phyloP scores from a whole-genome alignment of 1,139 yeast species.

The Scheffersomyces stambukii region DNA sequence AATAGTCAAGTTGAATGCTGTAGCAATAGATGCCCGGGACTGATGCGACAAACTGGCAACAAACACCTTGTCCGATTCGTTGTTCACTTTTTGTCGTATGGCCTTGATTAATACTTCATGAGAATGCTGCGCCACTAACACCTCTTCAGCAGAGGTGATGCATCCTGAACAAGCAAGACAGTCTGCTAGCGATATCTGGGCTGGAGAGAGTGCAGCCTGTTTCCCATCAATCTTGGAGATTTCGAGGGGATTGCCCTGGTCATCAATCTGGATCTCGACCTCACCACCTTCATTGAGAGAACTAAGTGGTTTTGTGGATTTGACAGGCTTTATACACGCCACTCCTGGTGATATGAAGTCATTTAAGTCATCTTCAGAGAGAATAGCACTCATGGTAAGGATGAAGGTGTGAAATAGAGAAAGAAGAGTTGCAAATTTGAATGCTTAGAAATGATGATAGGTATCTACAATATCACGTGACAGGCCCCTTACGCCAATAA shows the following conservation, averaged over 20 bases:
- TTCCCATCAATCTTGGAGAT: constrained; percentile 58
- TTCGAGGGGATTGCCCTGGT: constrained; percentile 66
- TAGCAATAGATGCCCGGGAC: constrained; percentile 75
- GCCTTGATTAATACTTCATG: constrained; percentile 72
- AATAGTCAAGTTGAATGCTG: constrained; percentile 54
- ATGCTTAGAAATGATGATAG: no score
- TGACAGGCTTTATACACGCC: constrained; percentile 76
- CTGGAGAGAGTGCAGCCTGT: constrained; percentile 57
- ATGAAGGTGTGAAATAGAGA: neutral
- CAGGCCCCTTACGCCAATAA: no score
- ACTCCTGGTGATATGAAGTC: constrained; percentile 94
- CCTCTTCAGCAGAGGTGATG: constrained; percentile 94
- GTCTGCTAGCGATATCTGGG: constrained; percentile 85
- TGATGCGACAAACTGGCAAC: constrained; percentile 87
- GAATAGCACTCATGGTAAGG: constrained; percentile 68
- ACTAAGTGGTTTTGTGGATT: no score
- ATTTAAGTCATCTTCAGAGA: constrained; percentile 86
- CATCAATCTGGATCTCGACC: constrained; percentile 63
- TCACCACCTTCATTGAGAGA: constrained; percentile 22
- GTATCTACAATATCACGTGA: no score
- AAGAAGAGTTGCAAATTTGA: neutral
- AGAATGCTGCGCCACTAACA: constrained; percentile 84
- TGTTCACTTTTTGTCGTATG: constrained; percentile 34
- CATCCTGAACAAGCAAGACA: constrained; percentile 98
- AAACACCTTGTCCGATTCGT: constrained; percentile 36